phyloP scores from a whole-genome alignment of 106 monocot genomes.

The Acorus gramineus region DNA sequence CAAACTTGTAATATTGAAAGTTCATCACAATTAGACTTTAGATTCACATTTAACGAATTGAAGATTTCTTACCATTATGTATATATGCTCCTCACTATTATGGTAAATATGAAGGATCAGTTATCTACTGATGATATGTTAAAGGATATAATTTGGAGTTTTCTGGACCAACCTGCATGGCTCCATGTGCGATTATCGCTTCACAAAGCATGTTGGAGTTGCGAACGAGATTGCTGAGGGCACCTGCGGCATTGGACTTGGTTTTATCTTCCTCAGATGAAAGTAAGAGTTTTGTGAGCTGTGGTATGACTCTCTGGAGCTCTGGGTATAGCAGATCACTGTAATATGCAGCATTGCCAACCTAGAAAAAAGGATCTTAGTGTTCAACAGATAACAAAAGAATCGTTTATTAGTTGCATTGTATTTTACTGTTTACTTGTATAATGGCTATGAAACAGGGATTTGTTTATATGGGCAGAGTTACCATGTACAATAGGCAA shows the following conservation, averaged over 20 bases:
- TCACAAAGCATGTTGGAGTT: conserved; percentile 68
- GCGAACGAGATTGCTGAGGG: conserved; percentile 90
- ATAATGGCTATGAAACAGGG: no score
- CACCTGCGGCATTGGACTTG: conserved; percentile 91
- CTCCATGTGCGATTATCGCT: conserved; percentile 68
- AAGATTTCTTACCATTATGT: no score
- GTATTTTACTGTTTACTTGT: no score
- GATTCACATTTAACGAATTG: no score
- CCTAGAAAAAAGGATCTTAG: conserved; percentile 23
- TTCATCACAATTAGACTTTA: not conserved
- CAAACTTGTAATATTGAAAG: not conserved
- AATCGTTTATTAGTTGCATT: no score
- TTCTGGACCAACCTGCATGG: conserved; percentile 54
- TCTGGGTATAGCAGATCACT: conserved; percentile 64
- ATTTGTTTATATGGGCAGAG: no score
- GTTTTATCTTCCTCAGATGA: conserved; percentile 89
- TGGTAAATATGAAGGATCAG: no score
- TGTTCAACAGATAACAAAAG: not conserved
- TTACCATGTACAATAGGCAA: no score
- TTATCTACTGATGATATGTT: no score
- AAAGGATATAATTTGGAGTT: no score
- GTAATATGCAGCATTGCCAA: conserved; percentile 94
- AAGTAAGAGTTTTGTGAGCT: conserved; percentile 59
- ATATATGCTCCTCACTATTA: no score
- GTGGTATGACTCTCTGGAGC: conserved; percentile 76